Evolutionary conservation across 1,284 basidiomycete species (phyloP), one percentile per base, ranked within the genome.

Genomic region (Mycena sp.): DNA sequence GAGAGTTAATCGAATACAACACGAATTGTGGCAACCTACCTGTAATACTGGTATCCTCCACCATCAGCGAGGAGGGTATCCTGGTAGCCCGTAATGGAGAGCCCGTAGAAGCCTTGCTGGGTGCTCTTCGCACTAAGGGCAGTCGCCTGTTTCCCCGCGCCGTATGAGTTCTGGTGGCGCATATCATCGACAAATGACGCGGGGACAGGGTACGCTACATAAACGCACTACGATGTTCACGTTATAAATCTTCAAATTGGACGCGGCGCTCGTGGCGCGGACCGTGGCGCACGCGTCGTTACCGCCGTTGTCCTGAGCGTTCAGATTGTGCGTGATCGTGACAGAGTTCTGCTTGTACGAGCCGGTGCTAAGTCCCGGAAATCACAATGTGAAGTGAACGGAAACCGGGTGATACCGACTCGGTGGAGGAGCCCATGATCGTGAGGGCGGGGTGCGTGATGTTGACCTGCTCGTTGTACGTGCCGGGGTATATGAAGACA

Each of bases 401-500:
- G 5, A 54, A 17, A 3, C 19, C n/a, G 43, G 35, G 19, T 32
- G 26, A 21, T 19, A 61, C 64, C 12, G 25, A 71, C 72, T 65
- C 64, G 4, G 69, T 68, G 16, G 73, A 67, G 23, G 72, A 71
- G n/a, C 73, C 72, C 46, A 70, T 69, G 10, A 74, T 69, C 1
- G 68, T 71, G 32, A 74, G 19, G 32, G 14, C 21, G 12, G 54
- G 45, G 30, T 70, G 69, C n/a, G 61, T 63, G 26, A 74, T 69
- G 49, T 61, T 58, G n/a, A 74, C 72, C 52, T 74, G 73, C 48
- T 74, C 73, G 2, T 69, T 68, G 61, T 74, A 74, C 4, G 68
- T 71, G 9, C 71, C 72, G 11, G 71, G 67, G 55, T 64, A 74
- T n/a, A 74, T 69, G 51, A 73, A 72, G 14, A 73, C 65, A 3